A percentile compares a stretch with the other conserved stretches of the same genome.
Conservation (phyloP, 257 asterid genomes). For the Petrea volubilis region DNA sequence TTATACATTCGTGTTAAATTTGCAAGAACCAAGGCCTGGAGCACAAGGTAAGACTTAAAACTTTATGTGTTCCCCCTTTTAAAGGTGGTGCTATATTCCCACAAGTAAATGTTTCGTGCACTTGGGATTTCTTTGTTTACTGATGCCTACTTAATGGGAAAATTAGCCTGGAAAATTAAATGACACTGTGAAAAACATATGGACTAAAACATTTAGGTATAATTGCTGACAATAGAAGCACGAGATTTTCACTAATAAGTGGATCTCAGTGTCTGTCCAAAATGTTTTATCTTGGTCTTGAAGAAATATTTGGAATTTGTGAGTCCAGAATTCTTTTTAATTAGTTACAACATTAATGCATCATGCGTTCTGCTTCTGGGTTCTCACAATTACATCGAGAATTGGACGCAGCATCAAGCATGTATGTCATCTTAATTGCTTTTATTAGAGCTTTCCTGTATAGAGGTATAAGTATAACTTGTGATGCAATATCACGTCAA, state of each 20-base stretch:
- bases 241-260: not conserved
- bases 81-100: not conserved
- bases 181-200: not conserved
- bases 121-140: not conserved
- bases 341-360: not conserved
- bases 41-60: not conserved
- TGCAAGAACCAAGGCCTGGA: not conserved
- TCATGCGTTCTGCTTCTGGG: not conserved
- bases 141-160: not conserved
- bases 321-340: not conserved
- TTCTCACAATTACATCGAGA: not conserved
- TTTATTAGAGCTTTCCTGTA: not conserved
- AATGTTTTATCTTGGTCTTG: not conserved
- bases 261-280: not conserved
- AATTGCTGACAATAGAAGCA: not conserved
- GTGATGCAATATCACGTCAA: not conserved
- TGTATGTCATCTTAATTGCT: not conserved
- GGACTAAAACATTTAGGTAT: not conserved
- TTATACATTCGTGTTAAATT: not conserved
- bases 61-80: not conserved
- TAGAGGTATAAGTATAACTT: conserved; percentile 8
- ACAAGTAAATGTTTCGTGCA: not conserved
- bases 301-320: not conserved
- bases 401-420: not conserved
- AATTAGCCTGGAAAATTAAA: not conserved